Percentiles rank a stretch among this genome's conserved stretches.
phyloP scores from a whole-genome alignment of 345 rosid genomes.

The Corchorus capsularis region DNA sequence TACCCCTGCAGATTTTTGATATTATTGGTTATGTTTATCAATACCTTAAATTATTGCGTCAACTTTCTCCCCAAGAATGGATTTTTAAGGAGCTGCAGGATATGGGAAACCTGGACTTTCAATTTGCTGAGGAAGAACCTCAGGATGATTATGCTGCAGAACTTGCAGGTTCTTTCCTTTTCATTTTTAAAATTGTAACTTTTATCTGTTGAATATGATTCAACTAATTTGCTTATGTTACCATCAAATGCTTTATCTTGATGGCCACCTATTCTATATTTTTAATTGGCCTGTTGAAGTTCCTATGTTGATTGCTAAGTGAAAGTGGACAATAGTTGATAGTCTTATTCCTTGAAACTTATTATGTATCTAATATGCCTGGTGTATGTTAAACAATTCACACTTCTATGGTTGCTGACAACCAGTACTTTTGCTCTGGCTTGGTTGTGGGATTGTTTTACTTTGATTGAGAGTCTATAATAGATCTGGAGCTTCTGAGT shows the following conservation, averaged over 20 bases:
- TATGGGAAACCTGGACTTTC: constrained; percentile 91
- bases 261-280: not conserved
- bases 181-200: not conserved
- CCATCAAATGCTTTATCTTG: not conserved
- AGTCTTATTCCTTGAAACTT: not conserved
- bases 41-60: constrained; percentile 72
- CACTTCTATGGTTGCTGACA: not conserved
- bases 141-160: constrained; percentile 97
- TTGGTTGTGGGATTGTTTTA: not conserved
- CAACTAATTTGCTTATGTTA: constrained; percentile 9
- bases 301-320: not conserved
- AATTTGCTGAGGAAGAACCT: constrained; percentile 92
- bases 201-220: constrained; percentile 4
- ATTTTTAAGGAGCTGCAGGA: constrained; percentile 96
- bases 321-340: constrained; percentile 7
- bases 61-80: constrained; percentile 89
- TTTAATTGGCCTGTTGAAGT: not conserved
- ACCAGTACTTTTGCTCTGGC: not conserved
- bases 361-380: constrained; percentile 2
- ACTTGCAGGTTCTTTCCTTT: constrained; percentile 70
- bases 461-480: constrained; percentile 1
- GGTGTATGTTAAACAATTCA: not conserved
- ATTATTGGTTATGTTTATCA: constrained; percentile 85
- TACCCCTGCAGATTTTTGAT: constrained; percentile 63
- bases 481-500: not conserved